A percentile compares a stretch with the other conserved stretches of the same genome.
These are phyloP conservation scores for Mycena floridula DNA, from an alignment of 768 basidiomycete genomes.

Conservation along the genomic window DNA sequence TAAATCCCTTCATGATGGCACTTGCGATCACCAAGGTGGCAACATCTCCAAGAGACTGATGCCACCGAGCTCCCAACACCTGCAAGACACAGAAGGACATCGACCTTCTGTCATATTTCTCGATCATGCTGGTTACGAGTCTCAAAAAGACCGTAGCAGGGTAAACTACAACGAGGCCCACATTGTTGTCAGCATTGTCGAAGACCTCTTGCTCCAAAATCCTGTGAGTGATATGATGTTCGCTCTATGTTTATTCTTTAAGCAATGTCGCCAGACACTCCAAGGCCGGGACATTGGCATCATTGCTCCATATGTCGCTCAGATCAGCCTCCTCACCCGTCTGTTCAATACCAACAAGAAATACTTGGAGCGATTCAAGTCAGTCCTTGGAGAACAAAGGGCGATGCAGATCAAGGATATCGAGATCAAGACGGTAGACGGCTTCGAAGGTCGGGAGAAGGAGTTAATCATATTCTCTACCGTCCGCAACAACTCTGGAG, in stretches of 20 bases:
- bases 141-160: constrained; percentile 60
- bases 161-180: constrained; percentile 75
- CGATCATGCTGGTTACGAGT: constrained; percentile 71
- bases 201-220: constrained; percentile 74
- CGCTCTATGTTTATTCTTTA: constrained; percentile 5
- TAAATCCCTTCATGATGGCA: constrained; percentile 65
- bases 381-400: constrained; percentile 59
- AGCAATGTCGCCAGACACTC: constrained; percentile 40
- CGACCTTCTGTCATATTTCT: constrained; percentile 72
- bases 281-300: constrained; percentile 79
- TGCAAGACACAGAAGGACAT: constrained; percentile 33
- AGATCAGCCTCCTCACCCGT: constrained; percentile 70
- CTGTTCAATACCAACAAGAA: constrained; percentile 52
- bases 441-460: constrained; percentile 92
- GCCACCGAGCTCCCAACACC: constrained; percentile 58
- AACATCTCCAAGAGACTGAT: constrained; percentile 42
- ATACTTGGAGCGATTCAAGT: constrained; percentile 47
- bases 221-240: constrained; percentile 39
- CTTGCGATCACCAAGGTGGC: constrained; percentile 43
- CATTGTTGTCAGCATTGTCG: constrained; percentile 73
- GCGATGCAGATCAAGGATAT: constrained; percentile 59
- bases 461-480: constrained; percentile 90
- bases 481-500: constrained; percentile 72
- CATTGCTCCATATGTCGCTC: constrained; percentile 88
- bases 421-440: constrained; percentile 91